phyloP scores from a whole-genome alignment of 78 protist species.

The Dictyostelium brefeldianum region DNA sequence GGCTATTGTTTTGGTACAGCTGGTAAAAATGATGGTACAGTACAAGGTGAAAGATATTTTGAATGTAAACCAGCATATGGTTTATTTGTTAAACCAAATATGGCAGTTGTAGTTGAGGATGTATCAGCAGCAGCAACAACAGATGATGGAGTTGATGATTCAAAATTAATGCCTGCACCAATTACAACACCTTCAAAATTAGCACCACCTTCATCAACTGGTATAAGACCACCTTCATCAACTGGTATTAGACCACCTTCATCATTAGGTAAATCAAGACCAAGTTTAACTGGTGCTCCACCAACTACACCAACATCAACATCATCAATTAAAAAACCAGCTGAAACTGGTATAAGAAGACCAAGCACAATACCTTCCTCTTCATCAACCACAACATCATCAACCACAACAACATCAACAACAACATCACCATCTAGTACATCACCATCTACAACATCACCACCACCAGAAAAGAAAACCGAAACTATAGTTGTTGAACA shows the following conservation, averaged over 20 bases:
- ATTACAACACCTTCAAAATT: slow-evolving; percentile 38
- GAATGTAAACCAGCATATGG: slow-evolving; percentile 73
- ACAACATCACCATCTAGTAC: not conserved
- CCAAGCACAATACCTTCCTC: slow-evolving; percentile 6
- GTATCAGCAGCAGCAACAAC: not conserved
- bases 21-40: slow-evolving; percentile 84
- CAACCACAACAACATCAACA: not conserved
- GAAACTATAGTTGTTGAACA: not conserved
- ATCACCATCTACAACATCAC: slow-evolving; percentile 12
- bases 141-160: slow-evolving; percentile 21
- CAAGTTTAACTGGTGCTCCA: slow-evolving; percentile 13
- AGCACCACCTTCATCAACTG: not conserved
- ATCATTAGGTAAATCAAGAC: slow-evolving; percentile 42
- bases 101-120: slow-evolving; percentile 3
- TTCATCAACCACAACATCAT: not conserved
- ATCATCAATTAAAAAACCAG: slow-evolving; percentile 24
- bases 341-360: slow-evolving; percentile 39
- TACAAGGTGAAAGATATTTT: slow-evolving; percentile 79
- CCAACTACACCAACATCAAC: slow-evolving; percentile 21
- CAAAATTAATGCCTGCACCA: slow-evolving; percentile 48
- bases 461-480: slow-evolving; percentile 7
- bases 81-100: slow-evolving; percentile 74
- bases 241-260: slow-evolving; percentile 77
- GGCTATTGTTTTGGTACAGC: not conserved
- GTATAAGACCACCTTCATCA: slow-evolving; percentile 59